phyloP scores from a whole-genome alignment of 129 eudicot genomes.

The Escallonia herrerae region DNA sequence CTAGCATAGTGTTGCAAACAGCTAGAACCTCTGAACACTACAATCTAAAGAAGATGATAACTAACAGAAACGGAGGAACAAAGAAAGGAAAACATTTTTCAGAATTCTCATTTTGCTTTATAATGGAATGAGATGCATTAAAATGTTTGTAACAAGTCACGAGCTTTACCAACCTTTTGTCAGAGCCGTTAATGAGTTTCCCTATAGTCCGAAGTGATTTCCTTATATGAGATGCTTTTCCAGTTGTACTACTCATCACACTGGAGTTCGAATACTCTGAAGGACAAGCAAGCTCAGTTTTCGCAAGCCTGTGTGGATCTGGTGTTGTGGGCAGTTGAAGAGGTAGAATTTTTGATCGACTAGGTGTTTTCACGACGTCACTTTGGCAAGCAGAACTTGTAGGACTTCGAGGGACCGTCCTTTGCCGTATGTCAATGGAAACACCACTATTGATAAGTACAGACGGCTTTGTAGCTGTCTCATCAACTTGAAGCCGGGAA shows the following conservation, averaged over 20 bases:
- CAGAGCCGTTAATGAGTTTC: slow-evolving; percentile 75
- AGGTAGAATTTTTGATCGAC: slow-evolving; percentile 23
- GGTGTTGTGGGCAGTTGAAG: slow-evolving; percentile 55
- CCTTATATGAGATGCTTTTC: slow-evolving; percentile 54
- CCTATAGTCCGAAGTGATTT: slow-evolving; percentile 89
- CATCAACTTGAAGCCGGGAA: slow-evolving; percentile 3
- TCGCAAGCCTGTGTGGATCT: slow-evolving; percentile 29
- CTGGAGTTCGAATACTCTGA: slow-evolving; percentile 34
- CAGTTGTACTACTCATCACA: slow-evolving; percentile 21
- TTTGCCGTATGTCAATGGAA: neutral
- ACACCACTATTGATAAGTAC: neutral
- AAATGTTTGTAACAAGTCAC: neutral
- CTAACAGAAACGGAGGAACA: too few species aligned
- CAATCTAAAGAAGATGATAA: too few species aligned
- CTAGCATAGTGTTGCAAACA: too few species aligned
- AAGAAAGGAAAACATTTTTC: too few species aligned
- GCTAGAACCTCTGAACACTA: too few species aligned
- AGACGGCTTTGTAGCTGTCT: slow-evolving; percentile 6
- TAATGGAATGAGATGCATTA: neutral
- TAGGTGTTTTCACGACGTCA: slow-evolving; percentile 22
- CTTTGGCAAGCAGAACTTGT: slow-evolving; percentile 8
- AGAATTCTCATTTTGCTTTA: too few species aligned
- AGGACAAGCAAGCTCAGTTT: slow-evolving; percentile 9
- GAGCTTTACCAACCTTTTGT: slow-evolving; percentile 44
- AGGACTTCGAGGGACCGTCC: slow-evolving; percentile 18